Base-by-base conservation (phyloP, 441 rosid species). In the Erodium moschatum region DNA sequence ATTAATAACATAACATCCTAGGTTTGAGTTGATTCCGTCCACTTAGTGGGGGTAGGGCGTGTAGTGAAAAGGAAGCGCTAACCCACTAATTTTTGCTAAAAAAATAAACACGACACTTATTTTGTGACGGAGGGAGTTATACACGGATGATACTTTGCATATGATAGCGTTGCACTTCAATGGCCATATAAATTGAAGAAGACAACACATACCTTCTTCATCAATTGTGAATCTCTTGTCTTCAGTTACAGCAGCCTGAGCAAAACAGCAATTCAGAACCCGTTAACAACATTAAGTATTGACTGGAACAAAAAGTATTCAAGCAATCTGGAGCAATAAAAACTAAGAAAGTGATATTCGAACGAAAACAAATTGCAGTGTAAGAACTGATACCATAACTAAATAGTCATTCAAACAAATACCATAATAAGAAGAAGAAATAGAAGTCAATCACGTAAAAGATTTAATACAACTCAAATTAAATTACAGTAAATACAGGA, bases 231-330 rank as follows among this genome's bases (percentile, higher is more conserved):
- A 67, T 24, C 67, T 77, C 66, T 83, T 82, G 67, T 80, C 89
- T 67, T 90, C 97, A 67, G 69, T 73, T 52, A 84, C 78, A 63
- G 84, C 97, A 69, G 97, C 96, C 98, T 93, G 76, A 38, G 70
- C 42, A 42, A 20, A 40, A 54, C 6, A 46, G 15, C n/a, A 46
- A 46, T 46, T 35, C 40, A 35, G 40, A 46, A 46, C 52, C n/a
- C 52, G 5, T 11, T 12, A 46, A 46, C 54, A 48, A 48, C 52
- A 46, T 46, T n/a, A 46, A 46, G n/a, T 46, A 46, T 46, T 46
- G 15, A 46, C 16, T 11, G 15, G 52, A 46, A 46, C 52, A 46
- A n/a, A 46, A 2, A 2, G 52, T n/a, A 46, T 46, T 46, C 31
- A 29, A 29, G 31, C 31, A 29, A 29, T 29, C 40, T 35, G 40